phyloP scores from a whole-genome alignment of 352 stramenopile genomes.

The Blastocystis sp. region DNA sequence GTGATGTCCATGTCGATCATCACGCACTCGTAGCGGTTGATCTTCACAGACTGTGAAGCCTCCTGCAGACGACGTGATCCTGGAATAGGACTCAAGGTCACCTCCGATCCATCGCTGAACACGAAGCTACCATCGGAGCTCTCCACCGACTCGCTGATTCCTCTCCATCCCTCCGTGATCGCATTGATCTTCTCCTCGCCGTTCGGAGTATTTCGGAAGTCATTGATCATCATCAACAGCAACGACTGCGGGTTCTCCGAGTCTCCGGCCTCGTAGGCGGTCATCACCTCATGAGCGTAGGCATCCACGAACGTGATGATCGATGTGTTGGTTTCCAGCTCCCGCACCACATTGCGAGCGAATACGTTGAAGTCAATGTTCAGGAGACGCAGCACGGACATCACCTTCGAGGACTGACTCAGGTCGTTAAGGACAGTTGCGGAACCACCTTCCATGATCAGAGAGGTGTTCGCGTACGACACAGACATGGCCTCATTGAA shows the following conservation, averaged over 20 bases:
- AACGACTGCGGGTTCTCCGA: neutral
- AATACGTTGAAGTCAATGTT: conserved; percentile 32
- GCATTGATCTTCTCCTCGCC: neutral
- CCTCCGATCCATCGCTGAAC: conserved; percentile 29
- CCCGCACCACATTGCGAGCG: neutral
- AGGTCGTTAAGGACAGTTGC: neutral
- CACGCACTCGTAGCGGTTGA: conserved; percentile 46
- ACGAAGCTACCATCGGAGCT: neutral
- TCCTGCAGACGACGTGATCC: neutral
- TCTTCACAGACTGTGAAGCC: neutral
- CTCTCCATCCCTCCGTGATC: conserved; percentile 21
- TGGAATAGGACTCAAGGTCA: neutral
- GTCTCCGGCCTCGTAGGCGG: neutral
- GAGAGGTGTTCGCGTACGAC: neutral
- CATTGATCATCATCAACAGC: neutral
- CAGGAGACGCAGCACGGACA: conserved; percentile 13
- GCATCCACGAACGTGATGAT: conserved; percentile 1
- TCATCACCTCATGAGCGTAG: conserved; percentile 28
- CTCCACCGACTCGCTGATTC: neutral
- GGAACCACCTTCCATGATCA: neutral
- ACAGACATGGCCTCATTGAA: neutral
- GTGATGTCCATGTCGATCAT: conserved; percentile 50
- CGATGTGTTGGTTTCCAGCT: neutral
- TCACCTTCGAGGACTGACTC: neutral
- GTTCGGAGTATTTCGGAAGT: no score